A percentile compares a stretch with the other conserved stretches of the same genome.
Evolutionary conservation across 805 yeast species (phyloP).

Genomic region (Metschnikowia dekortorum): DNA sequence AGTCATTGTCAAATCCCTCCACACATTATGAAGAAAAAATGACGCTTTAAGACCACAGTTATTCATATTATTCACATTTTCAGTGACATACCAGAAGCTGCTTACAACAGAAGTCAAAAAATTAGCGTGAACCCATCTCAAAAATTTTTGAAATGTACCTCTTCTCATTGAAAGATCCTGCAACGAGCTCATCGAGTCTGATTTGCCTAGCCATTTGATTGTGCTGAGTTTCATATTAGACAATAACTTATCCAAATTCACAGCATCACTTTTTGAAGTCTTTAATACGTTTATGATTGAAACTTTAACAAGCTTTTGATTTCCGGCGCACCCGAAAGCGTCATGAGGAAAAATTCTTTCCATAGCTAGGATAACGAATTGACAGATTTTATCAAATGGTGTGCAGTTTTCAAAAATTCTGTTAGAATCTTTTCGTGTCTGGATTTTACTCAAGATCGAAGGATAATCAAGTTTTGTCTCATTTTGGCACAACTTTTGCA

Average conservation of each 20-base stretch:
- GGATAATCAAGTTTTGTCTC: constrained; percentile 20
- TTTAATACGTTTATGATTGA: constrained; percentile 2
- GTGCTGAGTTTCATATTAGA: constrained; percentile 37
- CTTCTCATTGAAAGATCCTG: constrained; percentile 41
- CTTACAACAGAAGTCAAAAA: constrained; percentile 46
- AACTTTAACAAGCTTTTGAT: constrained; percentile 20
- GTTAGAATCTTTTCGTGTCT: constrained; percentile 12
- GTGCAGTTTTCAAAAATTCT: constrained; percentile 32
- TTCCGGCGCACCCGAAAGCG: constrained; percentile 49
- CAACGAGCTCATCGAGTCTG: constrained; percentile 23
- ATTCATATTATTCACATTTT: constrained; percentile 17
- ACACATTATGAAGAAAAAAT: constrained; percentile 55
- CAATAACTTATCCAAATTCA: constrained; percentile 30
- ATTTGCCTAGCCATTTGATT: constrained; percentile 53
- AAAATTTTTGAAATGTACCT: constrained; percentile 35
- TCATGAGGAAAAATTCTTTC: constrained; percentile 48
- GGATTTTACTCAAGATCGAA: constrained; percentile 24
- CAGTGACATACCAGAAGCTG: constrained; percentile 66
- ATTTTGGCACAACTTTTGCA: constrained; percentile 16
- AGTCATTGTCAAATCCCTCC: constrained; percentile 44
- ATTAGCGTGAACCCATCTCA: constrained; percentile 53
- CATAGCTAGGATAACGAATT: constrained; percentile 39
- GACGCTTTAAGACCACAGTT: constrained; percentile 25
- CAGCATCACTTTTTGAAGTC: constrained; percentile 25
- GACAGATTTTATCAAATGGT: constrained; percentile 30